Evolutionary conservation across 805 yeast species (phyloP).

Genomic region (Cyberlindnera xylosilytica): DNA sequence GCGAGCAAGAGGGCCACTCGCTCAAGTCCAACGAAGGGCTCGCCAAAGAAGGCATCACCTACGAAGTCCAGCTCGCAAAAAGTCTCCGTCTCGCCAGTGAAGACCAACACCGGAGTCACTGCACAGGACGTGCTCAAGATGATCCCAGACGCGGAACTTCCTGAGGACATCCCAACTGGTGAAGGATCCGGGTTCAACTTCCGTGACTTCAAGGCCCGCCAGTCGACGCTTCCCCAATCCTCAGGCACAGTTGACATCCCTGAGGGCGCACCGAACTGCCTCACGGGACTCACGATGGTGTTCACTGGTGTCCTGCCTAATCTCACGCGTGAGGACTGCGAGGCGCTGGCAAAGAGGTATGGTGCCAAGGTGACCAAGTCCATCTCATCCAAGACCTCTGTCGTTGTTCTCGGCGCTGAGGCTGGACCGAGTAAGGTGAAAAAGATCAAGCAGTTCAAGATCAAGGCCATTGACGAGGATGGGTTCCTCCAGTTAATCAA

Average conservation of each 20-base stretch:
- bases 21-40: conserved; percentile 4
- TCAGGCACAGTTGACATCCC: conserved; percentile 55
- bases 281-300: conserved; percentile 85
- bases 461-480: conserved; percentile 82
- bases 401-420: conserved; percentile 90
- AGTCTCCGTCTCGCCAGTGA: conserved; percentile 2
- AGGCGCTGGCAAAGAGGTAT: conserved; percentile 71
- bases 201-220: conserved; percentile 53
- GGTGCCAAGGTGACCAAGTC: conserved; percentile 91
- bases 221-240: conserved; percentile 32
- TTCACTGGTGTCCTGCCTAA: conserved; percentile 89
- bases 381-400: conserved; percentile 78
- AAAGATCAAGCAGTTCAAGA: conserved; percentile 66
- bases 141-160: conserved; percentile 74
- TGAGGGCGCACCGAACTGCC: conserved; percentile 79
- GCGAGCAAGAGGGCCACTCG: conserved; percentile 2
- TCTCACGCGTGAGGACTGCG: conserved; percentile 72
- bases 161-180: conserved; percentile 43
- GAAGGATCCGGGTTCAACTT: conserved; percentile 52
- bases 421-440: conserved; percentile 95
- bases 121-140: conserved; percentile 56
- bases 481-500: conserved; percentile 75
- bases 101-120: conserved; percentile 26
- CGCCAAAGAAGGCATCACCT: conserved; percentile 5
- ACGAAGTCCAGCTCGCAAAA: background rate